Base-by-base conservation (phyloP, 2,329 filamentous ascomycete genomes). In the Cercospora zeae-maydis region DNA sequence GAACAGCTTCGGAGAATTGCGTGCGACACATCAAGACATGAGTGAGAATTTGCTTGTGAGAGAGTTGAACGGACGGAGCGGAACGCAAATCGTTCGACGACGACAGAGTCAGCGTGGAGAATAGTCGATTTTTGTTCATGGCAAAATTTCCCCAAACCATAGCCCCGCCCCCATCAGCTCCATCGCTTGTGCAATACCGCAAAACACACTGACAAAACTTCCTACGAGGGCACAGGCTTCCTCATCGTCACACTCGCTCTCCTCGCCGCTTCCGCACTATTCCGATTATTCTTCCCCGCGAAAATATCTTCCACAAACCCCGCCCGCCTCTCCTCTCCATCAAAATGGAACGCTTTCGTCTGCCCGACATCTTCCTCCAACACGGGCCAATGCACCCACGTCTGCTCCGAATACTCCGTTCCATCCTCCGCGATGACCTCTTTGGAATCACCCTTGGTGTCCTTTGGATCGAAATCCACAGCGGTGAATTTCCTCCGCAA, bases 321-420 rank as follows among this genome's bases (percentile, higher is more conserved):
- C 10, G n/a, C 49, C 10, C 9, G 6, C 4, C 49, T 30, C 9
- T 53, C 49, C 9, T 53, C 58, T 0, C n/a, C n/a, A 33, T 59
- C 60, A n/a, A 76, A 69, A 57, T 74, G 67, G 56, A 76, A 75
- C 2, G 72, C 68, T 31, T 61, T 61, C 0, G 75, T 77, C 64
- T 77, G 74, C 6, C 75, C 76, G 1, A 70, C 70, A 19, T 69
- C 64, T 11, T 68, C 69, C 58, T 79, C 77, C 2, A 80, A 58
- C 1, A 72, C 75, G 1, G 80, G 79, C 31, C 78, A 76, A 66
- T 83, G 78, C 1, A 81, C 72, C 71, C 78, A 80, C 4, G 76
- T 80, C 4, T 76, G 77, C 64, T 82, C 78, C 16, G 75, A 79
- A 30, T 75, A 74, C 61, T 75, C 69, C 47, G 76, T 71, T 3